These are phyloP conservation scores for Gonapodya prolifera DNA, from an alignment of 192 early-diverging fungal species.

Conservation along the genomic window DNA sequence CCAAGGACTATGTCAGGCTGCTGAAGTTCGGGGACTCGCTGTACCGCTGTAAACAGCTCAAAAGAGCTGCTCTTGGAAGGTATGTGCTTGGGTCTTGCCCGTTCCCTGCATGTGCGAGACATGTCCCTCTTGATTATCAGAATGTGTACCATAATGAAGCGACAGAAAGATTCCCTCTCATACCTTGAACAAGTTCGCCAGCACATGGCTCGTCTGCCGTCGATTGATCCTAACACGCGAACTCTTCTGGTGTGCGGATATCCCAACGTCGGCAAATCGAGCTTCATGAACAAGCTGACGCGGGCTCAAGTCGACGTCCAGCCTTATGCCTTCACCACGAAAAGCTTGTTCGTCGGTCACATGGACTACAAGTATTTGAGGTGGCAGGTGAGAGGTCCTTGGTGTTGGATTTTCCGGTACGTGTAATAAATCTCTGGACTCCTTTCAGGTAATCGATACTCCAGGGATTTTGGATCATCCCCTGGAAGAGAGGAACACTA, in stretches of 20 bases:
- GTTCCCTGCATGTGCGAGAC: neutral
- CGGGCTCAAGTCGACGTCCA: constrained; percentile 99
- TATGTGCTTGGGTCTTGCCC: constrained; percentile 15
- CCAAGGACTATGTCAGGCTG: constrained; percentile 92
- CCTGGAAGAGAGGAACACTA: constrained; percentile 97
- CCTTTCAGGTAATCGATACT: constrained; percentile 82
- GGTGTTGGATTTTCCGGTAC: neutral
- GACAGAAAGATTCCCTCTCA: constrained; percentile 91
- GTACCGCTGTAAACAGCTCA: constrained; percentile 98
- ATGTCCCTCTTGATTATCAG: constrained; percentile 23
- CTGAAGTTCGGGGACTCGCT: constrained; percentile 99
- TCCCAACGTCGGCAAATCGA: constrained; percentile 99
- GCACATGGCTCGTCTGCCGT: constrained; percentile 95
- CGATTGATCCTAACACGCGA: constrained; percentile 99
- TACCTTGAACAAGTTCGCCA: constrained; percentile 99
- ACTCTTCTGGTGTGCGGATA: constrained; percentile 98
- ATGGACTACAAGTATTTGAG: constrained; percentile 99
- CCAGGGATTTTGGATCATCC: constrained; percentile 99
- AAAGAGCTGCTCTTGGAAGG: constrained; percentile 89
- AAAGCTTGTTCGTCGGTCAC: constrained; percentile 98
- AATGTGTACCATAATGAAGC: constrained; percentile 99
- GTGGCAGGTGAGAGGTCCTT: constrained; percentile 56
- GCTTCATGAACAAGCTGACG: constrained; percentile 98
- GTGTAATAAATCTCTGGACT: neutral
- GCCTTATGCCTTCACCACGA: constrained; percentile 99